These are phyloP conservation scores for Microcyclospora tardicrescens DNA, from an alignment of 2,329 filamentous ascomycete genomes.

Conservation along the genomic window DNA sequence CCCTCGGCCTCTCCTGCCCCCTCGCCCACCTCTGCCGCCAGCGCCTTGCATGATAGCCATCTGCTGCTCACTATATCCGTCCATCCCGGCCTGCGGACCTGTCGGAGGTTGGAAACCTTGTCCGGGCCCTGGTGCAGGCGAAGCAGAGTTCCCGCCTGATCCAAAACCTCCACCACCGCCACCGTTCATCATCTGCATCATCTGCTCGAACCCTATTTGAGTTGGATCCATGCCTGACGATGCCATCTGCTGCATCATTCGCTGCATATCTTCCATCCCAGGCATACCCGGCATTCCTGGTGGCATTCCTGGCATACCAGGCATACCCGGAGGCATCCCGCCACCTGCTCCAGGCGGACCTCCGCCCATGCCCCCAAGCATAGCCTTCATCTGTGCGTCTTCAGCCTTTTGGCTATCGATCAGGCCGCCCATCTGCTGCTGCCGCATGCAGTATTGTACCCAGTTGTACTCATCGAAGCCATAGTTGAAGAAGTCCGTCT, in stretches of 20 bases:
- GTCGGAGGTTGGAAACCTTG: conserved; percentile 18
- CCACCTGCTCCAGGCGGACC: conserved; percentile 5
- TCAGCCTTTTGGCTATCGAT: conserved; percentile 68
- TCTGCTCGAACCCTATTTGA: conserved; percentile 40
- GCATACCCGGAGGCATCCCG: conserved; percentile 19
- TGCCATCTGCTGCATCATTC: conserved; percentile 43
- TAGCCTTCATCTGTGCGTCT: conserved; percentile 47
- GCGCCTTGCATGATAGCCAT: conserved; percentile 24
- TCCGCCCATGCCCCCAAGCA: conserved; percentile 34
- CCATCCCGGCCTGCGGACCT: conserved; percentile 12
- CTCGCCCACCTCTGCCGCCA: conserved; percentile 18
- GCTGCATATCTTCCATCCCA: conserved; percentile 38
- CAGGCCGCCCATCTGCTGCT: conserved; percentile 64
- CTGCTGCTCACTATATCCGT: conserved; percentile 23
- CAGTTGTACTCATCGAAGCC: conserved; percentile 98
- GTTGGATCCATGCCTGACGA: conserved; percentile 39
- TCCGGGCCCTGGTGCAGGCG: conserved; percentile 12
- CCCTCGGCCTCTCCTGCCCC: conserved; percentile 15
- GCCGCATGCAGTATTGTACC: conserved; percentile 85
- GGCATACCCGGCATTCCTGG: conserved; percentile 33
- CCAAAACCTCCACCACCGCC: conserved; percentile 28
- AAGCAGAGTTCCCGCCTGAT: conserved; percentile 7
- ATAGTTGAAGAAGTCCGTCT: conserved; percentile 98
- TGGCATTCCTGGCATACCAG: conserved; percentile 21
- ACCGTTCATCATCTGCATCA: conserved; percentile 41